A percentile compares a stretch with the other conserved stretches of the same genome.
phyloP scores from a whole-genome alignment of 495 filamentous ascomycete species.

The Cercophora sp. region DNA sequence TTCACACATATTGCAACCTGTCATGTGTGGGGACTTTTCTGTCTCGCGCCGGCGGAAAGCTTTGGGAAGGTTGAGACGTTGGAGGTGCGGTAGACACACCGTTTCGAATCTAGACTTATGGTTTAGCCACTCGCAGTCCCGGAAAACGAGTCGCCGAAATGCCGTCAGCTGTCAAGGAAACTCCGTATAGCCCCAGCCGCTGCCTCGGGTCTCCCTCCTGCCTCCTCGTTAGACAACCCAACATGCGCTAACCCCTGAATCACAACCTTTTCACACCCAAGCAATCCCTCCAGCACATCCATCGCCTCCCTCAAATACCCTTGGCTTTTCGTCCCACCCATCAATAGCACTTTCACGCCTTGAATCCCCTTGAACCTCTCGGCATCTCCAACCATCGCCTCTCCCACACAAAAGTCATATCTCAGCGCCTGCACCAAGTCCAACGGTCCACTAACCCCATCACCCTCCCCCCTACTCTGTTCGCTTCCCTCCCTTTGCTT shows the following conservation, averaged over 20 bases:
- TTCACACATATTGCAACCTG: neutral
- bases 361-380: neutral
- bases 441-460: neutral
- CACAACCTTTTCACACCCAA: neutral
- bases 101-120: too few species aligned
- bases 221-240: too few species aligned
- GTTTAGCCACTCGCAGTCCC: too few species aligned
- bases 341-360: neutral
- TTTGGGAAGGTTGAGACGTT: neutral
- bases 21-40: neutral
- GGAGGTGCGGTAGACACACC: neutral
- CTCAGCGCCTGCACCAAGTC: neutral
- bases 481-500: neutral
- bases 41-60: neutral
- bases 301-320: neutral
- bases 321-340: neutral
- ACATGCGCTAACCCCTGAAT: too few species aligned
- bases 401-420: conserved; percentile 3
- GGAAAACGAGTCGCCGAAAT: too few species aligned
- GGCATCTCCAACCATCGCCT: neutral
- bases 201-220: too few species aligned
- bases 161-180: too few species aligned
- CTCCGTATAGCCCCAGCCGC: too few species aligned
- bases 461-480: neutral
- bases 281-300: neutral